Evolutionary conservation across 306 rosid genomes (phyloP).

Genomic region (Crotalaria pallida): DNA sequence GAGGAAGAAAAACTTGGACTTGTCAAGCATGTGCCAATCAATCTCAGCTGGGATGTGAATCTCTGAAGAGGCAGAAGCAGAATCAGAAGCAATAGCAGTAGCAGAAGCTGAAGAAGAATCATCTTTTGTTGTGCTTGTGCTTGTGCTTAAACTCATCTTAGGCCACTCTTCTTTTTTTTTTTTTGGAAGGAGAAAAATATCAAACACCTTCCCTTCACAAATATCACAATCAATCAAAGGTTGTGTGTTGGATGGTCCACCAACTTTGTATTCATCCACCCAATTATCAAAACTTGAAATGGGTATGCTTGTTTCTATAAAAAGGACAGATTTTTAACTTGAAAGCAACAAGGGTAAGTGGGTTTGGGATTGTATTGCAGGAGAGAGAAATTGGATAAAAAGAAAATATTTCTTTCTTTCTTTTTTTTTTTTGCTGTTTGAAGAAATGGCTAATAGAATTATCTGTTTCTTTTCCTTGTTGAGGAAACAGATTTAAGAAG

Average conservation of each 20-base stretch:
- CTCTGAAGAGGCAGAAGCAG: slow-evolving; percentile 52
- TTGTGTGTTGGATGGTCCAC: neutral
- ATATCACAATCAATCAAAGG: neutral
- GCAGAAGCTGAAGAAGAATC: slow-evolving; percentile 49
- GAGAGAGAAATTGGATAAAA: neutral
- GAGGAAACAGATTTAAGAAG: slow-evolving; percentile 38
- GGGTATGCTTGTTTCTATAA: neutral
- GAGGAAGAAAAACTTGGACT: slow-evolving; percentile 81
- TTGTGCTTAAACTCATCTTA: slow-evolving; percentile 71
- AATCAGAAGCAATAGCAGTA: too few species aligned
- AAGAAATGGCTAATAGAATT: neutral
- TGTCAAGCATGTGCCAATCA: slow-evolving; percentile 97
- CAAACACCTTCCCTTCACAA: neutral
- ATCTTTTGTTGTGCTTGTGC: slow-evolving; percentile 60
- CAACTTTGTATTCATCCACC: neutral
- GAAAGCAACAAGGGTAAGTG: neutral
- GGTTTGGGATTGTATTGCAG: neutral
- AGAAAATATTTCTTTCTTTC: too few species aligned
- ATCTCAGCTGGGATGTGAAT: slow-evolving; percentile 79
- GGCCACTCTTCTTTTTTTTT: too few species aligned
- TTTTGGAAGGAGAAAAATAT: slow-evolving; percentile 3
- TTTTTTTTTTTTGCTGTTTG: neutral
- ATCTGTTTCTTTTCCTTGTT: slow-evolving; percentile 14
- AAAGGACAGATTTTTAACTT: neutral
- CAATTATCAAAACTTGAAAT: neutral